phyloP scores from a whole-genome alignment of 345 rosid genomes.

The Moricandia arvensis region DNA sequence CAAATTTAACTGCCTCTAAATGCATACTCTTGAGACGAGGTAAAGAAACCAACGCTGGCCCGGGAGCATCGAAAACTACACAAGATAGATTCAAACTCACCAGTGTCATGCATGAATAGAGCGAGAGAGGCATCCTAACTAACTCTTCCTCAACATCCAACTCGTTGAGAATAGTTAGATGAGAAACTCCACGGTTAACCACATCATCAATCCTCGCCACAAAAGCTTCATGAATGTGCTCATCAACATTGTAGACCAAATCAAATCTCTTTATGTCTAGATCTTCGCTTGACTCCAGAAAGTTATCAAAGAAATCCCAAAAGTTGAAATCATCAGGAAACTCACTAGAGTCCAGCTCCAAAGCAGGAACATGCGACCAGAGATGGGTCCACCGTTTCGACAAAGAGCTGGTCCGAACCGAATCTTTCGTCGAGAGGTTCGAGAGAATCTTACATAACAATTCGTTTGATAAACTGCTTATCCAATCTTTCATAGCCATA shows the following conservation, averaged over 20 bases:
- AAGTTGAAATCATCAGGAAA: background rate
- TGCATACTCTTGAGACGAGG: conserved; percentile 10
- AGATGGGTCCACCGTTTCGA: background rate
- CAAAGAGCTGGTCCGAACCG: background rate
- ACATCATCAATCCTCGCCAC: background rate
- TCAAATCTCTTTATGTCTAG: background rate
- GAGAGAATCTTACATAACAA: background rate
- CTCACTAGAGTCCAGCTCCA: background rate
- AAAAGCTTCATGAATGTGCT: background rate
- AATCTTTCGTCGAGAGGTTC: background rate
- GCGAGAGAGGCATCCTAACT: conserved; percentile 17
- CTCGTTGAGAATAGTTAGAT: background rate
- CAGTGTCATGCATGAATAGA: background rate
- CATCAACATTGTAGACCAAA: background rate
- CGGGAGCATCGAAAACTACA: background rate
- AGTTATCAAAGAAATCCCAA: background rate
- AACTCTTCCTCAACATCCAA: background rate
- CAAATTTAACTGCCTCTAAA: background rate
- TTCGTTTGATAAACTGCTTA: background rate
- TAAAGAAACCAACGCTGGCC: background rate
- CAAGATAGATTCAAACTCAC: background rate
- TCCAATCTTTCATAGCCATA: background rate
- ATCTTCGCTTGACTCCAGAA: background rate
- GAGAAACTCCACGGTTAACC: background rate
- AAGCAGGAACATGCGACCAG: background rate